Percentiles rank a stretch among this genome's conserved stretches.
Evolutionary conservation across 805 yeast species (phyloP).

Genomic region (Kodamaea neixiangensis): DNA sequence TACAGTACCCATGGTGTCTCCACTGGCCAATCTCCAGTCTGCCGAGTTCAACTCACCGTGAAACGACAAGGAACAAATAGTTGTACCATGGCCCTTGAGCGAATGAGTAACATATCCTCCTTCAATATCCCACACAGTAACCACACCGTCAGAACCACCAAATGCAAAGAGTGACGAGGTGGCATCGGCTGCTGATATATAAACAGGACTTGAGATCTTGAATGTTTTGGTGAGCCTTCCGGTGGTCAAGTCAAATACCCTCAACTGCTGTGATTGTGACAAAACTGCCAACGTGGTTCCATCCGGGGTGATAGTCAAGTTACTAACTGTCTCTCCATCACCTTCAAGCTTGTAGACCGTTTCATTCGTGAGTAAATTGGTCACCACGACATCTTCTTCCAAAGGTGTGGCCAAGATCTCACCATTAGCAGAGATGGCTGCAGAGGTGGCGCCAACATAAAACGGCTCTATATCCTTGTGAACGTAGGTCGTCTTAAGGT

Average conservation of each 20-base stretch:
- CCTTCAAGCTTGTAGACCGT: constrained; percentile 68
- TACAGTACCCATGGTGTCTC: constrained; percentile 59
- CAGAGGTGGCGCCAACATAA: constrained; percentile 82
- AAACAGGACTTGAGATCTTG: constrained; percentile 77
- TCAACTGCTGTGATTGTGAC: constrained; percentile 81
- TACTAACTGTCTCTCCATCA: constrained; percentile 80
- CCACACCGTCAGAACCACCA: constrained; percentile 93
- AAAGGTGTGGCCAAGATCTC: constrained; percentile 74
- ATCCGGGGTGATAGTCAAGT: constrained; percentile 75
- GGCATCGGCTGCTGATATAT: constrained; percentile 71
- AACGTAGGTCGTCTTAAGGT: constrained; percentile 43
- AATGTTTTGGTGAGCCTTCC: constrained; percentile 47
- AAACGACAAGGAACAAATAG: constrained; percentile 73
- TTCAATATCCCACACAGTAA: constrained; percentile 88
- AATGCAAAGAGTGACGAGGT: constrained; percentile 87
- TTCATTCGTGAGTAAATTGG: constrained; percentile 61
- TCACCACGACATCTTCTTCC: constrained; percentile 71
- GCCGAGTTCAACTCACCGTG: constrained; percentile 67
- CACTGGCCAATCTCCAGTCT: constrained; percentile 78
- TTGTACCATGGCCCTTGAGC: constrained; percentile 90
- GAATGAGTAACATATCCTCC: constrained; percentile 88
- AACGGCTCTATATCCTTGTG: constrained; percentile 69
- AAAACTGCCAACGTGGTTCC: constrained; percentile 68
- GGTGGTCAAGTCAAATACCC: constrained; percentile 55
- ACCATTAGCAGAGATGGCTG: constrained; percentile 58